Conservation (phyloP, 306 rosid species). For the Bauhinia variegata region DNA sequence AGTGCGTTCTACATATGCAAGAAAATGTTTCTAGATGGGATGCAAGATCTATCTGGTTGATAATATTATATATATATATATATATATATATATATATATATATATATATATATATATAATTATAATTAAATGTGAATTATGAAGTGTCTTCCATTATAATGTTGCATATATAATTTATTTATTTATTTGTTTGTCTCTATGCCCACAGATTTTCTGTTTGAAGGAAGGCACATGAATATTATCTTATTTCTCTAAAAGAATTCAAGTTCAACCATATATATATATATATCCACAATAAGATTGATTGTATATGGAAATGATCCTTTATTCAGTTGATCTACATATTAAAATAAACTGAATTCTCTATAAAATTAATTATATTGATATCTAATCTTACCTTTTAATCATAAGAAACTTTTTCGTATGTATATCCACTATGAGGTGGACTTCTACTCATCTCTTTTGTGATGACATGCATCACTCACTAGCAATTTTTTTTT, state of each 20-base stretch:
- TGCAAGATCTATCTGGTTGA: background rate
- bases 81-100: background rate
- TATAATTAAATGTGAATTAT: no score
- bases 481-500: no score
- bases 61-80: background rate
- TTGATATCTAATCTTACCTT: background rate
- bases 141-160: no score
- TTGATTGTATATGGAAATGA: background rate
- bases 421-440: slow-evolving; percentile 13
- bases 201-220: background rate
- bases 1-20: no score
- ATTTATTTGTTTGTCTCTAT: background rate
- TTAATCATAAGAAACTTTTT: slow-evolving; percentile 18
- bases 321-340: background rate
- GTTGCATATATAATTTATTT: background rate
- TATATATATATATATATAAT: no score
- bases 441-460: slow-evolving; percentile 22
- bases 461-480: slow-evolving; percentile 25
- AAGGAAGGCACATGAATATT: no score
- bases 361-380: slow-evolving; percentile 7
- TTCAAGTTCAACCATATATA: no score
- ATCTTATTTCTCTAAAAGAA: no score
- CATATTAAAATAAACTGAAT: background rate
- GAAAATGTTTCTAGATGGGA: no score
- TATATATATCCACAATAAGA: no score